A percentile compares a stretch with the other conserved stretches of the same genome.
Evolutionary conservation across 257 asterid species (phyloP).

Genomic region (Fraxinus excelsior): DNA sequence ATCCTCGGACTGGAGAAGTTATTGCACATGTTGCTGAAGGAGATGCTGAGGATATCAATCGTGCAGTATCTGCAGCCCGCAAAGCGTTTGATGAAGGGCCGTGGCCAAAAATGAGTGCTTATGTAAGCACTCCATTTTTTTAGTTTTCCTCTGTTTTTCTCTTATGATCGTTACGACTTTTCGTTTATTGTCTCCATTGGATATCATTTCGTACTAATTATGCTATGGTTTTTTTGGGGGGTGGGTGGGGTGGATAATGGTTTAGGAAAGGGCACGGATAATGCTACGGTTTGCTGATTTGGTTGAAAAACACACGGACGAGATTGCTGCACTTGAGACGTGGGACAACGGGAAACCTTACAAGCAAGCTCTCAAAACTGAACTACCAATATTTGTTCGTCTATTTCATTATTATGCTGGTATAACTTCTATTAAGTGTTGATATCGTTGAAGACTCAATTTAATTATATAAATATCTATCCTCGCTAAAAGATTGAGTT

Average conservation of each 20-base stretch:
- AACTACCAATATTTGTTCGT: constrained; percentile 83
- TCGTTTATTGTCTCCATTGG: not conserved
- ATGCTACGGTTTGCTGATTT: constrained; percentile 79
- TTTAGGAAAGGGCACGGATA: constrained; percentile 76
- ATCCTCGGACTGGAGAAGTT: constrained; percentile 88
- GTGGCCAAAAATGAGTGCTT: constrained; percentile 92
- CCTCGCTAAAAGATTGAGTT: not conserved
- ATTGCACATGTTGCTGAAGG: constrained; percentile 92
- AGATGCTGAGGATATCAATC: constrained; percentile 75
- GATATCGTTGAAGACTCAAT: too few species aligned
- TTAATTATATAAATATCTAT: too few species aligned
- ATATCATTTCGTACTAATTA: not conserved
- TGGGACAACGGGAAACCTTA: constrained; percentile 90
- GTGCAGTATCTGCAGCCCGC: constrained; percentile 92
- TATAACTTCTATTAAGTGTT: constrained; percentile 10
- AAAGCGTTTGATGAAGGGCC: constrained; percentile 96
- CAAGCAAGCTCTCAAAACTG: constrained; percentile 65
- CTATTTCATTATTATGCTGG: constrained; percentile 85
- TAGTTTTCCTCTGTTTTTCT: not conserved
- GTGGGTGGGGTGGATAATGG: not conserved
- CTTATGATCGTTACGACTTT: not conserved
- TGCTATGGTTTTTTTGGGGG: too few species aligned
- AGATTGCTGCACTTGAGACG: constrained; percentile 84
- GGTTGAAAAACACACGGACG: constrained; percentile 80
- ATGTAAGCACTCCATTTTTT: constrained; percentile 42